Base-by-base conservation (phyloP, 116 monocot species). In the Posidonia oceanica region DNA sequence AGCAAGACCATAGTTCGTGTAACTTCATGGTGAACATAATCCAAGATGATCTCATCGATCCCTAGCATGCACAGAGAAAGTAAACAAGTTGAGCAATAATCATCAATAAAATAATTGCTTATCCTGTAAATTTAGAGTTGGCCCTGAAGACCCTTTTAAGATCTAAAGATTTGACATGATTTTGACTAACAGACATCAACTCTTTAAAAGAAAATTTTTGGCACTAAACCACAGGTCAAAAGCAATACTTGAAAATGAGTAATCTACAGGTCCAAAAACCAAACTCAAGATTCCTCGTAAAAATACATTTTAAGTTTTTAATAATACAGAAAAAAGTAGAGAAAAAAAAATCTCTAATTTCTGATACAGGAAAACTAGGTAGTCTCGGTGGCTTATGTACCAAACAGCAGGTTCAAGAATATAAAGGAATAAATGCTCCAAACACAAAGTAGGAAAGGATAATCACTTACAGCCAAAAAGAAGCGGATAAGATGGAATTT, bases 21-120 rank as follows among this genome's bases (percentile, higher is more conserved):
- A 41, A 70, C 40, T 40, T 70, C 70, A 39, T 70, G 70, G n/a
- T 70, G 70, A 57, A 70, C 70, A 40, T 70, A 70, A 58, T 70
- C 70, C 57, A 70, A 20, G 55, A 70, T 58, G 58, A 70, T 70
- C 39, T 70, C 70, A n/a, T 70, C 70, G 4, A 70, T 70, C 70
- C 70, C 70, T 70, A 20, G 7, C 10, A 57, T n/a, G 10, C 36
- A 39, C 11, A 39, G 17, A 57, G 6, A 56, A 55, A 57, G 5
- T 11, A 39, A 12, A 57, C 7, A 70, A 17, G 52, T 67, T 67
- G 55, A 66, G 15, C n/a, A 58, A 41, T 48, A 12, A 48, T 48
- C 8, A 48, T 48, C 3, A 68, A 68, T 68, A 52, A 66, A 18
- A 66, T 18, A 36, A 23, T 29, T 21, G 52, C 48, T 16, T 21